These are phyloP conservation scores for Lachancea fermentati DNA, from an alignment of 805 yeast species.

Conservation along the genomic window DNA sequence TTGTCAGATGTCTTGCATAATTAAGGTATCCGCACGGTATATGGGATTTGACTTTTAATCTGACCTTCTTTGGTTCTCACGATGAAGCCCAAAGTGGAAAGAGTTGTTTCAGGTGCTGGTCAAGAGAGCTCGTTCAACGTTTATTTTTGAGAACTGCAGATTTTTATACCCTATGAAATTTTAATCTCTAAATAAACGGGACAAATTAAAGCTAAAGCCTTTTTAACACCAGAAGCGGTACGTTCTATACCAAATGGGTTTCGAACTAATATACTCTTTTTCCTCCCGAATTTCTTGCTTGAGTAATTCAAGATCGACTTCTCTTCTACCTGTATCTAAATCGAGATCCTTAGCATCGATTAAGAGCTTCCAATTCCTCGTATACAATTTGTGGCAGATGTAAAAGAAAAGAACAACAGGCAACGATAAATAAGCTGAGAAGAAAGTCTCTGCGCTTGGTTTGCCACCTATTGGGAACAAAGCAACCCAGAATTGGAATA, in stretches of 20 bases:
- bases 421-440: slow-evolving; percentile 57
- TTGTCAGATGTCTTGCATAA: too few relatives aligned
- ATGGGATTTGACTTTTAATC: too few relatives aligned
- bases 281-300: slow-evolving; percentile 51
- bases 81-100: too few relatives aligned
- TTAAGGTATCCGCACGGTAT: too few relatives aligned
- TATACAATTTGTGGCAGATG: slow-evolving; percentile 53
- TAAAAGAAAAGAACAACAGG: slow-evolving; percentile 57
- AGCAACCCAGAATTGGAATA: slow-evolving; percentile 81
- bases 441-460: slow-evolving; percentile 55
- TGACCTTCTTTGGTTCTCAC: too few relatives aligned
- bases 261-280: slow-evolving; percentile 35
- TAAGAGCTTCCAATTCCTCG: slow-evolving; percentile 36
- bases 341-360: slow-evolving; percentile 48
- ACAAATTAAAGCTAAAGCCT: too few relatives aligned
- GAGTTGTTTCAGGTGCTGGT: too few relatives aligned
- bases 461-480: slow-evolving; percentile 55
- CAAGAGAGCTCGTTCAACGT: too few relatives aligned
- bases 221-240: slow-evolving; percentile 46
- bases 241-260: slow-evolving; percentile 43
- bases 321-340: slow-evolving; percentile 58
- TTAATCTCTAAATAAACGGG: too few relatives aligned
- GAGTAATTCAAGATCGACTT: slow-evolving; percentile 47
- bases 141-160: too few relatives aligned
- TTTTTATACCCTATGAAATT: too few relatives aligned